phyloP scores from a whole-genome alignment of 192 early-diverging fungal species.

The Umbelopsis isabellina region DNA sequence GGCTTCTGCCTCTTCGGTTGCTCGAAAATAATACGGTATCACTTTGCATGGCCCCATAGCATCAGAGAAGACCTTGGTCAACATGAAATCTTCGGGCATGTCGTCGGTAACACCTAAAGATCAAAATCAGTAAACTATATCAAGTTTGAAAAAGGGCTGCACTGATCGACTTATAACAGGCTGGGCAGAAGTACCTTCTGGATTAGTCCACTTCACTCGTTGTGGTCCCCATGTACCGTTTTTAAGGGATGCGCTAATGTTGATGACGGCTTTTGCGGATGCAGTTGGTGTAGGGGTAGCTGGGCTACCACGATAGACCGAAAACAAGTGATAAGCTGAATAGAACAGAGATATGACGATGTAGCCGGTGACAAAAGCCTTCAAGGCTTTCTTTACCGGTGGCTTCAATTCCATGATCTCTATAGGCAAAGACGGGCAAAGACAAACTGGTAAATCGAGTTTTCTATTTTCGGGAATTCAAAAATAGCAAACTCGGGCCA shows the following conservation, averaged over 20 bases:
- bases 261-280: not conserved
- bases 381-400: constrained; percentile 6
- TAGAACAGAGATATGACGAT: constrained; percentile 26
- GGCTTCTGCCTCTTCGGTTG: constrained; percentile 45
- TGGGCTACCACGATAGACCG: constrained; percentile 27
- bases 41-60: constrained; percentile 64
- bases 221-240: constrained; percentile 24
- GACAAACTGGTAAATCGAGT: constrained; percentile 2
- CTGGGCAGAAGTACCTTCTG: constrained; percentile 29
- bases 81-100: constrained; percentile 53
- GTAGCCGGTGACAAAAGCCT: constrained; percentile 18
- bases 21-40: constrained; percentile 62
- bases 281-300: not conserved
- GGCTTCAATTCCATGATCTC: constrained; percentile 17
- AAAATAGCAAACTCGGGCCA: not conserved
- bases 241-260: not conserved
- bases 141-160: not conserved
- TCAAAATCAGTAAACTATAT: not conserved
- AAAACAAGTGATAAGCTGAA: constrained; percentile 42
- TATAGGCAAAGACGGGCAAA: constrained; percentile 2
- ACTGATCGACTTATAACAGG: not conserved
- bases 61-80: constrained; percentile 61
- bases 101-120: constrained; percentile 24
- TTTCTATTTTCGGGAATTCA: constrained; percentile 14
- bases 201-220: constrained; percentile 34